Evolutionary conservation across 2,329 filamentous ascomycete genomes (phyloP).

Genomic region (Nemania diffusa): DNA sequence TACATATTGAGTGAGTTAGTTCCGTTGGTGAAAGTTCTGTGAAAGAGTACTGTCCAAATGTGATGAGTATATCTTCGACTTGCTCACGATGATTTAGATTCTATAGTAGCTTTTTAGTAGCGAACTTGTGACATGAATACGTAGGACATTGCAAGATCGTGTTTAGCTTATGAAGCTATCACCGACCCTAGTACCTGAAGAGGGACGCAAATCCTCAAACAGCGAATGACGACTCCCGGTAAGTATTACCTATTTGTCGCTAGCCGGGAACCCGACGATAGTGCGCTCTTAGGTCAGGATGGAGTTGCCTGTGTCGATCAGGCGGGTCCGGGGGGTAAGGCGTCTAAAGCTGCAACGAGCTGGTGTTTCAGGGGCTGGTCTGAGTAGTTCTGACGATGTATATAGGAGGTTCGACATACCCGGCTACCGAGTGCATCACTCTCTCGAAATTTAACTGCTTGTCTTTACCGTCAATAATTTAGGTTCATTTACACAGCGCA

Average conservation of each 20-base stretch:
- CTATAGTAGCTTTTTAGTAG: background rate
- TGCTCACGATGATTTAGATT: background rate
- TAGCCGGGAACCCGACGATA: background rate
- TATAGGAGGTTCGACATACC: background rate
- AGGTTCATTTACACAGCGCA: background rate
- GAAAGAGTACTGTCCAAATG: background rate
- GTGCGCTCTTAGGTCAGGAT: background rate
- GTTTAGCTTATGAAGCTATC: background rate
- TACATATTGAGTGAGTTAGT: too few relatives aligned
- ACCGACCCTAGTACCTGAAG: background rate
- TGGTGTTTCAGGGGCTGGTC: slow-evolving; percentile 6
- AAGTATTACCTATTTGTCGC: background rate
- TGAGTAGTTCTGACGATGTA: background rate
- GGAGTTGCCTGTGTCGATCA: slow-evolving; percentile 3
- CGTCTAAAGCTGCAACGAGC: background rate
- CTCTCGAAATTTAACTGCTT: background rate
- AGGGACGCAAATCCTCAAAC: background rate
- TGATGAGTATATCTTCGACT: background rate
- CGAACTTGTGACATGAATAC: background rate
- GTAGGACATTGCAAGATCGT: background rate
- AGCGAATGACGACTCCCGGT: background rate
- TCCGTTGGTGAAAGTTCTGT: background rate
- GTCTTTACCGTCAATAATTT: background rate
- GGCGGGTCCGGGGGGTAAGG: background rate
- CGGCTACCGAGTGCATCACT: background rate